phyloP scores from a whole-genome alignment of 2,329 filamentous ascomycete species.

The Trichoderma cornu-damae region DNA sequence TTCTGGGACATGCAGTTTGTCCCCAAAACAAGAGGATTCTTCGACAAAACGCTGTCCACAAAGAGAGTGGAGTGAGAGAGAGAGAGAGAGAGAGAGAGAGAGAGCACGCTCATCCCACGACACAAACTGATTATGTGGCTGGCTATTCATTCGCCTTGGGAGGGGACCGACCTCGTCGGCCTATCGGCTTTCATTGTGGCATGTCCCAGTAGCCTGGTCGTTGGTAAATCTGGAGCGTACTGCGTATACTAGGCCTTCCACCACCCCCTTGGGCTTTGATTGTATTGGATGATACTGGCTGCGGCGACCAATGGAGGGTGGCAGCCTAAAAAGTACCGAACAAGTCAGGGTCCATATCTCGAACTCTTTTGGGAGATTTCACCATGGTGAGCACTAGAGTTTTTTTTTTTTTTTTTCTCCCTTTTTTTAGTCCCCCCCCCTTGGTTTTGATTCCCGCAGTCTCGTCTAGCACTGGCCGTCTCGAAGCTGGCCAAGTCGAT shows the following conservation, averaged over 20 bases:
- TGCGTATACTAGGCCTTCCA: too few relatives aligned
- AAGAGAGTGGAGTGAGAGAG: neutral
- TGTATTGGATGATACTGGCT: neutral
- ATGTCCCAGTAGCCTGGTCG: constrained; percentile 4
- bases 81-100: too few relatives aligned
- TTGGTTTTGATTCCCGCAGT: neutral
- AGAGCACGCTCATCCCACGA: too few relatives aligned
- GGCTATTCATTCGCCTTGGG: neutral
- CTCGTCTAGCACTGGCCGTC: neutral
- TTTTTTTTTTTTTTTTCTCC: neutral
- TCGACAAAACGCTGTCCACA: neutral
- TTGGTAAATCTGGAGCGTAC: neutral
- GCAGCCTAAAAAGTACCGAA: constrained; percentile 1
- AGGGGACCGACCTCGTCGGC: neutral
- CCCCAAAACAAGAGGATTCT: constrained; percentile 1
- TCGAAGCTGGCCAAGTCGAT: neutral
- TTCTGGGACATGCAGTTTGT: neutral
- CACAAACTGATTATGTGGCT: constrained; percentile 6
- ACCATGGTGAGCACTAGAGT: neutral
- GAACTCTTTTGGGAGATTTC: constrained; percentile 3
- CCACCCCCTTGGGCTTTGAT: neutral
- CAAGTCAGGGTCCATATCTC: neutral
- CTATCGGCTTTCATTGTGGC: constrained; percentile 1
- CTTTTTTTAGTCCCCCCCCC: neutral
- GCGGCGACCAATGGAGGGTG: neutral